phyloP scores from a whole-genome alignment of 495 filamentous ascomycete species.

The Zalerion maritima region DNA sequence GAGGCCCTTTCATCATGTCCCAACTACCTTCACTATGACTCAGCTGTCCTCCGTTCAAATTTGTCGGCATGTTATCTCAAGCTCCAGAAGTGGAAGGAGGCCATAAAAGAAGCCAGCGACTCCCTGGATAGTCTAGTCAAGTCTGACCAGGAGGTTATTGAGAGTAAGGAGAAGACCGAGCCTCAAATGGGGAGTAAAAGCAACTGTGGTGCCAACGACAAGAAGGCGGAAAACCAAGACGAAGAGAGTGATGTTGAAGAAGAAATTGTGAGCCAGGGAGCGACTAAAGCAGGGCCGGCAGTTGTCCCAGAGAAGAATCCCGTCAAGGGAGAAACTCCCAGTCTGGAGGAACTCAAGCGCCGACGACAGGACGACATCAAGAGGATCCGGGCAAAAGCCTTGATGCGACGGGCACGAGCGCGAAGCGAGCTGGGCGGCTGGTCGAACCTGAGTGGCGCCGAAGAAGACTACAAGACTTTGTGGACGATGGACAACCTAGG shows the following conservation, averaged over 20 bases:
- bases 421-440: conserved; percentile 57
- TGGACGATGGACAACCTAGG: conserved; percentile 42
- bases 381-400: conserved; percentile 70
- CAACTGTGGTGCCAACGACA: too few species aligned
- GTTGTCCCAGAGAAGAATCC: too few species aligned
- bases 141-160: conserved; percentile 21
- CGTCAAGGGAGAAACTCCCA: conserved; percentile 21
- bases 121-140: conserved; percentile 59
- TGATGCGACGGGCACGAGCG: conserved; percentile 72
- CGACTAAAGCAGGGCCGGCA: conserved; percentile 30
- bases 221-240: conserved; percentile 35
- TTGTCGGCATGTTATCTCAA: conserved; percentile 85
- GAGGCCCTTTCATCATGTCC: conserved; percentile 70
- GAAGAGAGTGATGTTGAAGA: conserved; percentile 46
- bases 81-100: conserved; percentile 73
- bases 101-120: conserved; percentile 55
- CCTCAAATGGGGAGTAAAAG: too few species aligned
- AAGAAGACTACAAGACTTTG: conserved; percentile 58
- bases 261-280: conserved; percentile 38
- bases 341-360: conserved; percentile 12
- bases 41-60: conserved; percentile 77
- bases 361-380: conserved; percentile 45
- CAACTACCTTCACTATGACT: conserved; percentile 77
- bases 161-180: conserved; percentile 8
- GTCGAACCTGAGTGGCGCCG: conserved; percentile 65